Base-by-base conservation (phyloP, 805 yeast species). In the Isabelozyma pseudorhagii region DNA sequence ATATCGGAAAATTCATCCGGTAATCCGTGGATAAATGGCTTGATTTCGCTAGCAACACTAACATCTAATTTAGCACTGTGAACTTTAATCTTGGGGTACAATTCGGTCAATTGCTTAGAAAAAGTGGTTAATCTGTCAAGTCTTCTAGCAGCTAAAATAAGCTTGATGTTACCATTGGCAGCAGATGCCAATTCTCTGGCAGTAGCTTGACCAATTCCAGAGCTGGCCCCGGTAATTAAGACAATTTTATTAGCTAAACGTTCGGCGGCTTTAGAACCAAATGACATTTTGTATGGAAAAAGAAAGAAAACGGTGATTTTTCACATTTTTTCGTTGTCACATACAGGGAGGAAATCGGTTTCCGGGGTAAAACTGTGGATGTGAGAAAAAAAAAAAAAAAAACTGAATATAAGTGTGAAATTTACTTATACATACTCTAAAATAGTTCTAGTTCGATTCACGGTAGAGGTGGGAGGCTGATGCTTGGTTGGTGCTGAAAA, bases 401-500 rank as follows among this genome's bases (percentile, higher is more conserved):
- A 2, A 13, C 10, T 10, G 36, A 31, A 8, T 3, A 31, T 31
- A 31, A 31, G 36, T 31, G 36, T 31, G n/a, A 10, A 31, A 10
- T 31, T 31, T 9, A 31, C n/a, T 13, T 31, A 31, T 31, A 31
- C 5, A 31, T 31, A 21, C 25, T 21, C 25, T 21, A 10, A 31
- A 13, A 31, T 15, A 15, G 17, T 15, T 15, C 17, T 15, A 10
- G n/a, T 8, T 31, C n/a, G 36, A 31, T 8, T 31, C 36, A n/a
- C 45, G 52, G 73, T 84, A 74, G 36, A 85, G 67, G 62, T 85
- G 89, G 57, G 75, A 70, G 7, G 96, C 83, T 51, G 88, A 79
- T 4, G 96, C 97, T 74, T 92, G 97, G 72, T 87, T 85, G 43
- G 84, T 79, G 14, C 97, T 89, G 72, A 91, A 89, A 10, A 93